Evolutionary conservation across 441 rosid genomes (phyloP).

Genomic region (Gossypium trilobum): DNA sequence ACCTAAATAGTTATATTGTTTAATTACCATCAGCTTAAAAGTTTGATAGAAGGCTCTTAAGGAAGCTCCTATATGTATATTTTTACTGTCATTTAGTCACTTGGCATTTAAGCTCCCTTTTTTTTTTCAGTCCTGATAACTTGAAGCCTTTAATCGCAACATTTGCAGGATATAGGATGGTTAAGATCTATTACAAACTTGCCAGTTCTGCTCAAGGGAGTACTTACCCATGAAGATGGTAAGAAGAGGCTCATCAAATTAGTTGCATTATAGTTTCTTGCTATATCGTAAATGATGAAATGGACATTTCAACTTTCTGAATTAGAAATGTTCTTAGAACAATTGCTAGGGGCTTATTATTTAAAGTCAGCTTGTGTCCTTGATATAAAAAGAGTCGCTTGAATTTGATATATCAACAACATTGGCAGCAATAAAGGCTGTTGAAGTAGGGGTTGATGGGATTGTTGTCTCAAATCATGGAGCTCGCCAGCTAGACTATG

Average conservation of each 20-base stretch:
- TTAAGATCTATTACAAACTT: constrained; percentile 60
- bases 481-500: constrained; percentile 35
- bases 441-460: constrained; percentile 33
- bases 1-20: background rate
- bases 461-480: constrained; percentile 41
- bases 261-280: background rate
- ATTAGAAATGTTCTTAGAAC: background rate
- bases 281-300: background rate
- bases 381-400: background rate
- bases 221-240: constrained; percentile 77
- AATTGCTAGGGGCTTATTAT: background rate
- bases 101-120: background rate
- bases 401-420: background rate
- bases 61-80: background rate
- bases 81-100: background rate
- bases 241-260: constrained; percentile 19
- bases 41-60: background rate
- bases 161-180: constrained; percentile 64
- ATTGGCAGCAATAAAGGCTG: constrained; percentile 30
- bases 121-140: background rate
- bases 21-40: background rate
- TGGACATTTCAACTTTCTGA: background rate
- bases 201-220: constrained; percentile 69
- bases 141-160: background rate
- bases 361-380: background rate